A percentile compares a stretch with the other conserved stretches of the same genome.
phyloP scores from a whole-genome alignment of 2,329 filamentous ascomycete species.

The Pyrenophora teres region DNA sequence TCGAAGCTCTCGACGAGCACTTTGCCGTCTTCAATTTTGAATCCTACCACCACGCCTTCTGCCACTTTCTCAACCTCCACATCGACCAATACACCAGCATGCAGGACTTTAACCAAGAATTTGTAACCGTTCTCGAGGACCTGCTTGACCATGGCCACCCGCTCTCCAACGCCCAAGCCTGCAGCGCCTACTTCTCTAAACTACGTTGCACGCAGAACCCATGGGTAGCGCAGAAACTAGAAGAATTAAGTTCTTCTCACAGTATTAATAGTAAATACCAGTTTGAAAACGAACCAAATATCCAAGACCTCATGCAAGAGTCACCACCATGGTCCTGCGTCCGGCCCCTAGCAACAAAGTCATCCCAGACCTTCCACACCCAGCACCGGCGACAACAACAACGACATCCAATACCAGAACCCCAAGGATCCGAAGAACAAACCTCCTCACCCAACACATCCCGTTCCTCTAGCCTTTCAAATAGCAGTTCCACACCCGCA shows the following conservation, averaged over 20 bases:
- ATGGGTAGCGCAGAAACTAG: constrained; percentile 42
- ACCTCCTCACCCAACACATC: too few relatives aligned
- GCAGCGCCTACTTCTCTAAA: constrained; percentile 47
- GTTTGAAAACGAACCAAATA: constrained; percentile 15
- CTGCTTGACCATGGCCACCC: constrained; percentile 42
- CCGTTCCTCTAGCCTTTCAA: too few relatives aligned
- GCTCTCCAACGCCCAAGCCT: constrained; percentile 42
- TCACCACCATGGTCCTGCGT: constrained; percentile 41
- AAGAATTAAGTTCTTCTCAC: constrained; percentile 31
- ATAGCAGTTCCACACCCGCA: too few relatives aligned
- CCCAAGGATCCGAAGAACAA: too few relatives aligned
- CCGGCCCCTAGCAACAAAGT: constrained; percentile 29
- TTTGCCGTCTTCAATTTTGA: constrained; percentile 40
- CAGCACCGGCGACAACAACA: constrained; percentile 5
- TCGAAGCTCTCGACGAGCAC: constrained; percentile 36
- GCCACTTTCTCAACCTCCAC: constrained; percentile 46
- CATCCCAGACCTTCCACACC: constrained; percentile 20
- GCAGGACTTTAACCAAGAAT: constrained; percentile 44
- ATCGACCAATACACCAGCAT: constrained; percentile 41
- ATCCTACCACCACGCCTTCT: constrained; percentile 45
- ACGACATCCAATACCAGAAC: too few relatives aligned
- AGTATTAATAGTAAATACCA: constrained; percentile 1
- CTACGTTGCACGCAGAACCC: constrained; percentile 45
- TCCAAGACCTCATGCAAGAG: constrained; percentile 37
- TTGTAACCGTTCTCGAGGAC: constrained; percentile 38